Evolutionary conservation across 441 rosid genomes (phyloP), one percentile per base, ranked within the genome.

Genomic region (Syzygium syzygioides): DNA sequence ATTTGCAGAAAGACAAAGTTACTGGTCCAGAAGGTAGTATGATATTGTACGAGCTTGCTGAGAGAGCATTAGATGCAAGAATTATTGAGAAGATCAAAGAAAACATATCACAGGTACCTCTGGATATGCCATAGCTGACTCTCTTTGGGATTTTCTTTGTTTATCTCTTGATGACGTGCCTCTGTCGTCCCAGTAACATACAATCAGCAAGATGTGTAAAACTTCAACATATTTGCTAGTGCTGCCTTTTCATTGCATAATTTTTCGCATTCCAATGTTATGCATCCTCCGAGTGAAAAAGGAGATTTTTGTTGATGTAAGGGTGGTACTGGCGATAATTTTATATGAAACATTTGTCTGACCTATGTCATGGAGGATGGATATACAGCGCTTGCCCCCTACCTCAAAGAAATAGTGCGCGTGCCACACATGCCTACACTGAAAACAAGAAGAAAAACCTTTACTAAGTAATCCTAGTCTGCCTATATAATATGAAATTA

Each of bases 1-100:
- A 93, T 92, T 93, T 98, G 94, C 98, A 95, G 92, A 98, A 96
- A 92, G 95, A 94, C 89, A 96, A 94, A 94, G 96, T 95, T 45
- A 94, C 48, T 91, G 95, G 97, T 50, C 98, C 97, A 45, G 99
- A 98, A 92, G 99, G 99, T 79, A 94, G 41, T 91, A 91, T 91
- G 56, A 55, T 95, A 89, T 91, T 92, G 80, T 97, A 95, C 86
- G 96, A 95, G 91, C 97, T 97, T 89, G 99, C 99, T 26, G 99
- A 95, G 94, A 96, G 98, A 93, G 98, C 98, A 48, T 91, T 94
- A 86, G 99, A 98, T 91, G 93, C 93, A 12, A 94, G 94, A 85
- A 91, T 95, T 54, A 92, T 87, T 6, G 96, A 93, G 86, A 95
- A 88, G 90, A 89, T 95, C 66, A 96, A 95, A 91, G 95, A 95